phyloP scores from a whole-genome alignment of 106 monocot species.

The Amphibolis antarctica region DNA sequence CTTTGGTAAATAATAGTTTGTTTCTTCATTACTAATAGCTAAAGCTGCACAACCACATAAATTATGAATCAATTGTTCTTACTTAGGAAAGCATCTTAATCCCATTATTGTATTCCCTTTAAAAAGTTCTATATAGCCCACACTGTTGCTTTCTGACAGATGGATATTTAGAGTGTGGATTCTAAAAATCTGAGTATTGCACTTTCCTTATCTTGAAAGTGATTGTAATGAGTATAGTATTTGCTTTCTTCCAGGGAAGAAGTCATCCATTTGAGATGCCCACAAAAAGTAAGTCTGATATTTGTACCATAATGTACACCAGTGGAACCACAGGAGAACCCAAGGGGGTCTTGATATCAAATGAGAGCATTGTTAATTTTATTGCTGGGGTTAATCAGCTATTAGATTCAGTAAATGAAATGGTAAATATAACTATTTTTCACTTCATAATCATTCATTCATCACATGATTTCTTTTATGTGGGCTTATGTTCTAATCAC shows the following conservation, averaged over 20 bases:
- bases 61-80: no score
- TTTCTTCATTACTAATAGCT: no score
- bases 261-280: slow-evolving; percentile 65
- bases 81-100: no score
- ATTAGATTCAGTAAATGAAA: slow-evolving; percentile 34
- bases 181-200: not conserved
- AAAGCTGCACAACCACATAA: no score
- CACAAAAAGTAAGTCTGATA: slow-evolving; percentile 39
- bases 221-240: not conserved
- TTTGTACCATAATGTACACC: slow-evolving; percentile 97
- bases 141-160: no score
- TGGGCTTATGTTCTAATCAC: slow-evolving; percentile 1
- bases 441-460: not conserved
- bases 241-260: slow-evolving; percentile 41
- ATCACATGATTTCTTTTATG: not conserved
- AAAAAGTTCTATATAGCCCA: no score
- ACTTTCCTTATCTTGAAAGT: not conserved
- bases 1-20: no score
- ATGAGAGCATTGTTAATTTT: slow-evolving; percentile 60
- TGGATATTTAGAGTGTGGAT: no score
- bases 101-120: no score
- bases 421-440: slow-evolving; percentile 22
- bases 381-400: slow-evolving; percentile 47
- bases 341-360: slow-evolving; percentile 90
- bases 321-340: slow-evolving; percentile 99